Evolutionary conservation across 2,329 filamentous ascomycete genomes (phyloP).

Genomic region (Diaporthe longicolla): DNA sequence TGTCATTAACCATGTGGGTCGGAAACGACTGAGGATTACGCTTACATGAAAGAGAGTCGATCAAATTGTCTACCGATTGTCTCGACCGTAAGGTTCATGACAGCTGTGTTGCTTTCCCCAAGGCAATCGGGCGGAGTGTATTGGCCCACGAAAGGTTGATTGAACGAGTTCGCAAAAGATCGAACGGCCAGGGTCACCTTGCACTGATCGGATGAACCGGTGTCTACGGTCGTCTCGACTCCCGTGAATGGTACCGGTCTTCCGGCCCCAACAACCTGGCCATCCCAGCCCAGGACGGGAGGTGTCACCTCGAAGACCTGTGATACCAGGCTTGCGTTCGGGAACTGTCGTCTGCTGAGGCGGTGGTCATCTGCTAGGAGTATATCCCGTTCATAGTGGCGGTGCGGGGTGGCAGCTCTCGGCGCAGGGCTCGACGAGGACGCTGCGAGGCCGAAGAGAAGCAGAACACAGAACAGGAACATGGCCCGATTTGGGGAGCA

Average conservation of each 20-base stretch:
- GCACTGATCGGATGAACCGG: constrained; percentile 13
- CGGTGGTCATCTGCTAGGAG: constrained; percentile 16
- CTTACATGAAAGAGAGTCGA: constrained; percentile 58
- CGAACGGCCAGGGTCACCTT: constrained; percentile 16
- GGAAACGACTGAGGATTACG: constrained; percentile 59
- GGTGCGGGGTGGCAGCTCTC: background rate
- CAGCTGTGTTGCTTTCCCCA: constrained; percentile 76
- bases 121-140: constrained; percentile 76
- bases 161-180: constrained; percentile 14
- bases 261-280: constrained; percentile 23
- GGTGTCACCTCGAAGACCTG: constrained; percentile 21
- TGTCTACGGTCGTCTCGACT: background rate
- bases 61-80: constrained; percentile 78
- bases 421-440: background rate
- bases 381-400: constrained; percentile 10
- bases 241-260: constrained; percentile 13
- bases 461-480: background rate
- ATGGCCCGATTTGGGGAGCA: background rate
- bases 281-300: background rate
- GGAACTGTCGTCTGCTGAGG: constrained; percentile 6
- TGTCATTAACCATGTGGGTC: constrained; percentile 64
- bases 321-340: constrained; percentile 10
- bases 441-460: background rate
- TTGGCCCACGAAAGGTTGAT: constrained; percentile 75
- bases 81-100: constrained; percentile 81